Conservation (phyloP, 768 basidiomycete genomes). For the Mycena galericulata region DNA sequence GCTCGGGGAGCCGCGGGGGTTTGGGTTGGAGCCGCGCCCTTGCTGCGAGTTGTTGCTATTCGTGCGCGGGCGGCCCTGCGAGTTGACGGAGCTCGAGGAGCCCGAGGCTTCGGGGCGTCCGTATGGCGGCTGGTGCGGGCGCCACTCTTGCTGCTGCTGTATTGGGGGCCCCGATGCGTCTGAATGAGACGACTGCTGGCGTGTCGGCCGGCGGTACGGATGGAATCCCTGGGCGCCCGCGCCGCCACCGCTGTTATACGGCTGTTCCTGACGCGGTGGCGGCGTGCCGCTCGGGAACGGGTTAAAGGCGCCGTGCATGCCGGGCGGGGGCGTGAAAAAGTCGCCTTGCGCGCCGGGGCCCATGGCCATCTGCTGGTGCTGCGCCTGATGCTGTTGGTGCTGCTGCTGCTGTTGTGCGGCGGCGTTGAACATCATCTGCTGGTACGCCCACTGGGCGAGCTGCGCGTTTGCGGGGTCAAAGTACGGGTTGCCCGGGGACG, state of each 20-base stretch:
- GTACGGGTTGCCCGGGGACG: slow-evolving; percentile 62
- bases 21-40: slow-evolving; percentile 48
- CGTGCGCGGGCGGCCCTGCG: slow-evolving; percentile 70
- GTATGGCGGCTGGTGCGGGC: slow-evolving; percentile 77
- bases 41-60: slow-evolving; percentile 77
- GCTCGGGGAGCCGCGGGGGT: slow-evolving; percentile 47
- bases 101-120: slow-evolving; percentile 83
- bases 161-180: slow-evolving; percentile 41
- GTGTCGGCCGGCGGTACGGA: slow-evolving; percentile 82
- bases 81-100: slow-evolving; percentile 84
- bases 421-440: slow-evolving; percentile 91
- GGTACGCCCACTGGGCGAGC: slow-evolving; percentile 89
- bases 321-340: slow-evolving; percentile 23
- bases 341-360: slow-evolving; percentile 39
- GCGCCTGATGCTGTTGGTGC: slow-evolving; percentile 43
- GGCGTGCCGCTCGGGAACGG: slow-evolving; percentile 36
- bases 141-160: slow-evolving; percentile 61
- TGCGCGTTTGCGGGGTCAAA: slow-evolving; percentile 83
- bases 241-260: slow-evolving; percentile 15
- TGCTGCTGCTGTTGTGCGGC: slow-evolving; percentile 52
- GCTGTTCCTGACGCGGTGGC: slow-evolving; percentile 41
- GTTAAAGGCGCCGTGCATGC: slow-evolving; percentile 30
- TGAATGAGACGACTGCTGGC: slow-evolving; percentile 55
- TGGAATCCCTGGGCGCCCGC: slow-evolving; percentile 69
- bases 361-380: slow-evolving; percentile 52